A percentile compares a stretch with the other conserved stretches of the same genome.
Conservation (phyloP, 768 basidiomycete species). For the Favolaschia claudopus region DNA sequence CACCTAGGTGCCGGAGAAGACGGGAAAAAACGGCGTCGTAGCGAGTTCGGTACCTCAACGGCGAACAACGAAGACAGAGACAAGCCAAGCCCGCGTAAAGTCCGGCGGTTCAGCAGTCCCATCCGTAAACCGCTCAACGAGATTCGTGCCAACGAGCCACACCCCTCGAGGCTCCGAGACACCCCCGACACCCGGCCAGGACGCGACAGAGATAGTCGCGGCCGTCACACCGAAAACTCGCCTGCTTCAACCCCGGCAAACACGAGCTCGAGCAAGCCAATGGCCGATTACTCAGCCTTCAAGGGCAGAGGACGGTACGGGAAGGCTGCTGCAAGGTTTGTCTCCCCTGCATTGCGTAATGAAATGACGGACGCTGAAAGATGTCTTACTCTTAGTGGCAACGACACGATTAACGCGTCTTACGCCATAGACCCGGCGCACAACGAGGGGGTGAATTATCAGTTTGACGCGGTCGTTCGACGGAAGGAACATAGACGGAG, state of each 20-base stretch:
- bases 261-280: slow-evolving; percentile 28
- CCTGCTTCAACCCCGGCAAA: slow-evolving; percentile 33
- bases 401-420: slow-evolving; percentile 63
- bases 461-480: slow-evolving; percentile 82
- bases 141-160: background rate
- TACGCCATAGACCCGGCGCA: slow-evolving; percentile 71
- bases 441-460: slow-evolving; percentile 72
- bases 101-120: slow-evolving; percentile 21
- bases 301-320: slow-evolving; percentile 71
- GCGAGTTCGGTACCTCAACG: background rate
- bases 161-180: slow-evolving; percentile 3
- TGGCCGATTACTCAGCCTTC: slow-evolving; percentile 53
- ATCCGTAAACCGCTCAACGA: slow-evolving; percentile 9
- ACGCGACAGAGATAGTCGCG: slow-evolving; percentile 32
- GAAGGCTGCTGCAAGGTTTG: slow-evolving; percentile 43
- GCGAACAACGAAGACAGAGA: slow-evolving; percentile 5
- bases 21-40: slow-evolving; percentile 14
- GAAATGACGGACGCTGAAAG: background rate
- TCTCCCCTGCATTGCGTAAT: background rate
- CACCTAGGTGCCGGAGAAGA: slow-evolving; percentile 5
- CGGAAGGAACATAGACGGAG: slow-evolving; percentile 65
- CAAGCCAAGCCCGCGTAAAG: slow-evolving; percentile 20
- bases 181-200: slow-evolving; percentile 16
- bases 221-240: slow-evolving; percentile 8
- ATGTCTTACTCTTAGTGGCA: slow-evolving; percentile 28